Evolutionary conservation across 129 eudicot species (phyloP), one percentile per base, ranked within the genome.

Genomic region (Flaveria trinervia): DNA sequence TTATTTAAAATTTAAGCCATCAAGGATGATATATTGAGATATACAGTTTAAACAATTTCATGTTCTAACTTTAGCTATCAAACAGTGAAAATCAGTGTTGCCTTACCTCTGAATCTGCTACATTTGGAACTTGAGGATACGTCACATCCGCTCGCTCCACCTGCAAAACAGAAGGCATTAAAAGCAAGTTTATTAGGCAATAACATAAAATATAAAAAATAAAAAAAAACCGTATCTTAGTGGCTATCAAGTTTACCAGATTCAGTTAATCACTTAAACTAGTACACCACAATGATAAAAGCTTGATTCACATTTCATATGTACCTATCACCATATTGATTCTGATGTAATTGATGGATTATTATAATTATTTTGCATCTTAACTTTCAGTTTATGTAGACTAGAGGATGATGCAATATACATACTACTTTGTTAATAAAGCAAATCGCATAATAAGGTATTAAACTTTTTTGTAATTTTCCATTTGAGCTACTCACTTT

Each of bases 21-120:
- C 23, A 36, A 65, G 15, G 14, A 65, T 20, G 22, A 20, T 20
- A 20, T 0, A 20, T 20, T 8, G 49, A 15, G 15, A 65, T 65
- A 36, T 30, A 7, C 20, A 12, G 10, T 17, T 15, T 15, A 65
- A 25, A 67, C 4, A 41, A 41, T 68, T 45, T 44, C 18, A 18
- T 20, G 45, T 11, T 44, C 5, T 11, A 44, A 68, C 0, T 13
- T 1, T 4, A 22, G 46, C 22, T 13, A 17, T 68, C 12, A 12
- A 45, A 66, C 46, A 20, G 20, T 20, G 57, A 12, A 67, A 68
- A 22, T 13, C 56, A 16, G 7, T 28, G 50, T 51, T 60, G 30
- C 43, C 54, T 79, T 79, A 84, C 87, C 81, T 65, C 87, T 43
- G 82, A 43, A 64, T 84, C 78, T 70, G 69, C 81, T 39, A 30